Evolutionary conservation across 345 rosid species (phyloP).

Genomic region (Turnera subulata): DNA sequence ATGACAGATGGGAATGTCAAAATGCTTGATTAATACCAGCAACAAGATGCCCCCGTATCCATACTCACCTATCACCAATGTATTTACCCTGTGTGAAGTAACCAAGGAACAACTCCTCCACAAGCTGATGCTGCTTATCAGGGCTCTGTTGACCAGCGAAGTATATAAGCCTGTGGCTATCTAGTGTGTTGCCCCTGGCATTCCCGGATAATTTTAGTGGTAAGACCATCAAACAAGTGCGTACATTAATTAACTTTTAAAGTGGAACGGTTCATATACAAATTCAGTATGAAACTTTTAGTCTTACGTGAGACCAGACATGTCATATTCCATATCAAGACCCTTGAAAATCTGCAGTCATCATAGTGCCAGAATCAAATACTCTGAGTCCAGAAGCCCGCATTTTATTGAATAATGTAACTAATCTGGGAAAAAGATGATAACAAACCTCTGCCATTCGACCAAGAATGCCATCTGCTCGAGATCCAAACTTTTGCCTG

Average conservation of each 20-base stretch:
- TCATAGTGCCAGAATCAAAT: slow-evolving; percentile 3
- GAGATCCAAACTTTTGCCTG: slow-evolving; percentile 59
- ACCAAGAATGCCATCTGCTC: slow-evolving; percentile 39
- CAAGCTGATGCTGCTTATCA: slow-evolving; percentile 74
- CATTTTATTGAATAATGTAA: background rate
- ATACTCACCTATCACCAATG: slow-evolving; percentile 65
- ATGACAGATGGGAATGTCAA: too few relatives aligned
- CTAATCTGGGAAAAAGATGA: slow-evolving; percentile 5
- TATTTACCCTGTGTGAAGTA: slow-evolving; percentile 87
- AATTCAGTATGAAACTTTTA: too few relatives aligned
- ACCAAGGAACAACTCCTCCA: slow-evolving; percentile 73
- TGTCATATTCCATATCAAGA: slow-evolving; percentile 68
- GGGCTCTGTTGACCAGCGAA: slow-evolving; percentile 55
- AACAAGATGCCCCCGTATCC: background rate
- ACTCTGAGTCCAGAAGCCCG: slow-evolving; percentile 5
- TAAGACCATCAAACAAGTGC: slow-evolving; percentile 1
- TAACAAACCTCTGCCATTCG: slow-evolving; percentile 62
- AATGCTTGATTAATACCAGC: too few relatives aligned
- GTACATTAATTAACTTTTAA: slow-evolving; percentile 1
- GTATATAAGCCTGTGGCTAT: slow-evolving; percentile 85
- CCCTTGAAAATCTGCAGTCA: slow-evolving; percentile 60
- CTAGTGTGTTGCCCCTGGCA: slow-evolving; percentile 69
- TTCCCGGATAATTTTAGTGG: slow-evolving; percentile 8
- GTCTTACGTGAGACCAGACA: slow-evolving; percentile 84
- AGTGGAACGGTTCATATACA: background rate